phyloP scores from a whole-genome alignment of 2,329 filamentous ascomycete species.

The Huntiella decipiens region DNA sequence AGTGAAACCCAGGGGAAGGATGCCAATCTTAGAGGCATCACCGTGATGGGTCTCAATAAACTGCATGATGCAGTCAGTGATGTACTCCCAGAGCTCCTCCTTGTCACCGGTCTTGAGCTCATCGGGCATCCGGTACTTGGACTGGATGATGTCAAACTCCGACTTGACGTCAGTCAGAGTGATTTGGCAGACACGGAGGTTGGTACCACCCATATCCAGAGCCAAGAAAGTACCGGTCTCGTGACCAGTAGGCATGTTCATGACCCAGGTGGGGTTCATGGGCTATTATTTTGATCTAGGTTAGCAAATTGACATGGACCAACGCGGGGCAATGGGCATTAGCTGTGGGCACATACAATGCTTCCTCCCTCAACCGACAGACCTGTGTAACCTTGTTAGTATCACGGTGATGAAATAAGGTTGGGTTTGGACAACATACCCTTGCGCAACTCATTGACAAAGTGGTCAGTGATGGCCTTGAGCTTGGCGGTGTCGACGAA shows the following conservation, averaged over 20 bases:
- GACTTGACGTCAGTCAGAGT: conserved; percentile 72
- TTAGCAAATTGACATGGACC: too few relatives aligned
- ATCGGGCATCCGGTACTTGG: conserved; percentile 87
- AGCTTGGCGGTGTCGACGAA: conserved; percentile 60
- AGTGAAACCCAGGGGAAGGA: conserved; percentile 74
- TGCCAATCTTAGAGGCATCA: conserved; percentile 38
- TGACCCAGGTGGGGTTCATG: conserved; percentile 96
- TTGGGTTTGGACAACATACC: conserved; percentile 28
- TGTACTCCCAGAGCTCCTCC: conserved; percentile 86
- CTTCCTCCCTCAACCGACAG: conserved; percentile 64
- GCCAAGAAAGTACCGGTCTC: conserved; percentile 79
- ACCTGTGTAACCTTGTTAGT: conserved; percentile 3
- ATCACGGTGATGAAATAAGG: neutral
- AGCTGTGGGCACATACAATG: conserved; percentile 45
- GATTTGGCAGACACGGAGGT: conserved; percentile 86
- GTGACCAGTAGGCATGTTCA: conserved; percentile 68
- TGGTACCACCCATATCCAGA: conserved; percentile 91
- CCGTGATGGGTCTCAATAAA: conserved; percentile 77
- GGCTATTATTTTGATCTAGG: conserved; percentile 34
- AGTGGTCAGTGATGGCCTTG: conserved; percentile 80
- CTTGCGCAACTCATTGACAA: conserved; percentile 72
- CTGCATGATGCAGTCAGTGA: conserved; percentile 78
- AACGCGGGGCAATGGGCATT: too few relatives aligned
- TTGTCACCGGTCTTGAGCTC: conserved; percentile 71
- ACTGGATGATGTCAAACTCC: conserved; percentile 87